phyloP scores from a whole-genome alignment of 352 stramenopile species.

The Aphanomyces astaci region DNA sequence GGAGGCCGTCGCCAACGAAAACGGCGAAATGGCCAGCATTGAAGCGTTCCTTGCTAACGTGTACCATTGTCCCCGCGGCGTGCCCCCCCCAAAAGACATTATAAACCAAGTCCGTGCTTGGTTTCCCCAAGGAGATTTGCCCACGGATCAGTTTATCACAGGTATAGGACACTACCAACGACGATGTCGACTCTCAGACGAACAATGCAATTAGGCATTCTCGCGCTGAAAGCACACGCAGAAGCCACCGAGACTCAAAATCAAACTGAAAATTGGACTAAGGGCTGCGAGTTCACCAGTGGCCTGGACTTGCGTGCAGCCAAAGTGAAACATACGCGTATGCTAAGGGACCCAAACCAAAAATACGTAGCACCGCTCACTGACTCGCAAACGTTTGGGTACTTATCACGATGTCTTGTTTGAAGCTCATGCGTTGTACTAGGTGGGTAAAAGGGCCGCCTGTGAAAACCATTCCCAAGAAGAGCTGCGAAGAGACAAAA shows the following conservation, averaged over 20 bases:
- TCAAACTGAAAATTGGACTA: neutral
- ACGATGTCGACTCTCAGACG: neutral
- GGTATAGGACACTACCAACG: too few relatives aligned
- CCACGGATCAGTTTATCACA: slow-evolving; percentile 1
- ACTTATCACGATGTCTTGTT: neutral
- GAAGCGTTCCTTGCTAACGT: neutral
- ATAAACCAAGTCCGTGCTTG: slow-evolving; percentile 19
- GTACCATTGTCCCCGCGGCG: slow-evolving; percentile 7
- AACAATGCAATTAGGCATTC: neutral
- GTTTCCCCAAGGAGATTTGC: slow-evolving; percentile 9
- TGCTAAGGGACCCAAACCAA: slow-evolving; percentile 1
- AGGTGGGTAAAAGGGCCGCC: slow-evolving; percentile 19
- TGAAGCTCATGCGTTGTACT: neutral
- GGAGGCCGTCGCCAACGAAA: neutral
- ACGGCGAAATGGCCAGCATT: neutral
- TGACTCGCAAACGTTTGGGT: slow-evolving; percentile 20
- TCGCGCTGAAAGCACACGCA: neutral
- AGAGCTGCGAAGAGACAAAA: slow-evolving; percentile 24
- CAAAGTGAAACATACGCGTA: slow-evolving; percentile 20
- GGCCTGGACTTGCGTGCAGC: slow-evolving; percentile 16
- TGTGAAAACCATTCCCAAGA: slow-evolving; percentile 19
- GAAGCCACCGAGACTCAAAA: slow-evolving; percentile 1
- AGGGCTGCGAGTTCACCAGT: slow-evolving; percentile 17
- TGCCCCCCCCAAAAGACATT: slow-evolving; percentile 8
- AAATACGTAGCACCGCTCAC: slow-evolving; percentile 16